Base-by-base conservation (phyloP, 352 stramenopile species). In the Phytophthora syringae region DNA sequence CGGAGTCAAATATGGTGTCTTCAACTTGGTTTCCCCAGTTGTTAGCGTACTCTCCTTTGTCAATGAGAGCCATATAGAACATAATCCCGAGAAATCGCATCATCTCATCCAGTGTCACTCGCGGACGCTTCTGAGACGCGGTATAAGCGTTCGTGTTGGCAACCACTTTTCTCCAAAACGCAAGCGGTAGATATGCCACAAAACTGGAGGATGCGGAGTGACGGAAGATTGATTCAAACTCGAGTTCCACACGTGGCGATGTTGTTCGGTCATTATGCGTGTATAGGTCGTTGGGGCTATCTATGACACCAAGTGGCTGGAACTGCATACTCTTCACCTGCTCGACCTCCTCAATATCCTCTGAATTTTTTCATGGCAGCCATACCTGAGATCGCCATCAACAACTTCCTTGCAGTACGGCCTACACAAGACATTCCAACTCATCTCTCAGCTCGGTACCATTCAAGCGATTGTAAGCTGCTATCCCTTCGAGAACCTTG, bases 11-110 rank as follows among this genome's bases (percentile, higher is more conserved):
- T 39, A 39, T 11, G 12, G 7, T 16, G 32, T 39, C 12, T 16
- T 39, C 32, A 39, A 39, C 32, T 39, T 39, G 32, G 7, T 39
- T 9, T 15, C 32, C 32, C 32, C 49, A 3, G 9, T 32, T 10
- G 27, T 32, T 32, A 9, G 27, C 27, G 9, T 32, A 32, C 9
- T 32, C 5, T 32, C 49, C 34, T 27, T 56, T 56, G 22, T 56
- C 49, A 13, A 36, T 18, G 2, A 56, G 24, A 2, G 49, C 25
- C 49, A 56, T 45, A 30, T 45, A 56, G 2, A 56, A 56, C 21
- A 42, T 5, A 5, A 44, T 5, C 32, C 49, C 7, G 5, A 45
- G 32, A 13, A 56, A 56, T 2, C 15, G 3, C 49, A 56, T 56
- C 49, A 56, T 34, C 32, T 56, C 49, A 3, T 56, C 49, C 30